A percentile compares a stretch with the other conserved stretches of the same genome.
Conservation (phyloP, 345 rosid species). For the Crucihimalaya himalaica region DNA sequence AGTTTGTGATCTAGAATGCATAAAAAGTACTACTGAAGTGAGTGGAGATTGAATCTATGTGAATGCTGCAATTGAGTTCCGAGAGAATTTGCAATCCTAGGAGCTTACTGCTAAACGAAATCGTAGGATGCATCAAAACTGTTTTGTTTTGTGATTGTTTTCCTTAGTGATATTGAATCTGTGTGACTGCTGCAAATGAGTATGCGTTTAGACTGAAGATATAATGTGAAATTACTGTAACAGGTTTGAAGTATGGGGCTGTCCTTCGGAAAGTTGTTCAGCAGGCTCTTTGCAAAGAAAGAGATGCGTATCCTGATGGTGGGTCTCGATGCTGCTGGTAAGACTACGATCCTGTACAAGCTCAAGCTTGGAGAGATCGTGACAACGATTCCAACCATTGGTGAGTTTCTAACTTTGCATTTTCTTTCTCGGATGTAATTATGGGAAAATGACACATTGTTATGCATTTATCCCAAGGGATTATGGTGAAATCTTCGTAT, state of each 20-base stretch:
- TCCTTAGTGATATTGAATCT: neutral
- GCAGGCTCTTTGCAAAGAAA: slow-evolving; percentile 58
- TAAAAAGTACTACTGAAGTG: neutral
- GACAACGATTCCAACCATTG: slow-evolving; percentile 75
- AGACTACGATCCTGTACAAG: slow-evolving; percentile 76
- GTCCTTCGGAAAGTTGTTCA: slow-evolving; percentile 66
- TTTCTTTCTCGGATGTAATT: neutral
- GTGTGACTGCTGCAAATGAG: neutral
- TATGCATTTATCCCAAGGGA: neutral
- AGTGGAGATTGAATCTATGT: neutral
- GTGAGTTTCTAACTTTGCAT: slow-evolving; percentile 38
- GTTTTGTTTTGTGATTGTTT: neutral
- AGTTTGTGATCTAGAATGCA: neutral
- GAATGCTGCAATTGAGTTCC: slow-evolving; percentile 5
- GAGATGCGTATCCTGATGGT: slow-evolving; percentile 48
- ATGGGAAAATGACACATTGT: neutral
- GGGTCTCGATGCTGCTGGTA: slow-evolving; percentile 51
- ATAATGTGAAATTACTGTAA: slow-evolving; percentile 4
- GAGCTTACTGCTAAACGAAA: neutral
- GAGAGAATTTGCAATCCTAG: neutral
- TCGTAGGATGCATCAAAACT: slow-evolving; percentile 1
- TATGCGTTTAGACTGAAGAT: neutral
- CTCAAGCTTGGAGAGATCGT: slow-evolving; percentile 78
- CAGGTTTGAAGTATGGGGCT: slow-evolving; percentile 53
- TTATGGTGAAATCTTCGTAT: neutral